phyloP scores from a whole-genome alignment of 140 eudicot species.

The Bidens hawaiensis region DNA sequence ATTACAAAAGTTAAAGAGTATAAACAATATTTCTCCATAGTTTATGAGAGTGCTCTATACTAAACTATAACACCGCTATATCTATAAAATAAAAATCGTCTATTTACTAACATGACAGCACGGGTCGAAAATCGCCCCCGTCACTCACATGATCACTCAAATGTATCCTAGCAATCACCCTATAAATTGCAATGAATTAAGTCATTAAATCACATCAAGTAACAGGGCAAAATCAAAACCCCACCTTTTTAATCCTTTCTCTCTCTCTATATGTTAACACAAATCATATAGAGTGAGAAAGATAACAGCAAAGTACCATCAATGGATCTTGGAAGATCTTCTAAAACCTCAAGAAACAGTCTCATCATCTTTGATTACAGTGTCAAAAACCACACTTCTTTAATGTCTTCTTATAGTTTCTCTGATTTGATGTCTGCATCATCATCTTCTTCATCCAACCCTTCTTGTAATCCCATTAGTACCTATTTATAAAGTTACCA shows the following conservation, averaged over 20 bases:
- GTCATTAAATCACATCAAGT: slow-evolving; percentile 2
- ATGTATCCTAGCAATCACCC: slow-evolving; percentile 22
- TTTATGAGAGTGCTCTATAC: no score
- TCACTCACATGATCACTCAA: no score
- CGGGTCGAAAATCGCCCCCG: no score
- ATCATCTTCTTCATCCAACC: slow-evolving; percentile 34
- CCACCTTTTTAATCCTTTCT: not conserved
- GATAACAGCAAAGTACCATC: slow-evolving; percentile 13
- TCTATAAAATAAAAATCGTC: no score
- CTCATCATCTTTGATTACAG: slow-evolving; percentile 2
- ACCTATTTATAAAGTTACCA: not conserved
- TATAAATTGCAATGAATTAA: slow-evolving; percentile 28
- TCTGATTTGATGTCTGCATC: slow-evolving; percentile 33
- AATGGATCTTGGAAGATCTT: slow-evolving; percentile 30
- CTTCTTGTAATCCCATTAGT: slow-evolving; percentile 27
- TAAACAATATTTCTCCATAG: no score
- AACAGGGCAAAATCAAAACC: not conserved
- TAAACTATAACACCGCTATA: no score
- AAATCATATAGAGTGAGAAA: slow-evolving; percentile 30
- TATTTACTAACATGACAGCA: not conserved
- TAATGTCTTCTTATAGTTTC: slow-evolving; percentile 6
- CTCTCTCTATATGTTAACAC: slow-evolving; percentile 21
- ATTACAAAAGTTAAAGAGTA: no score
- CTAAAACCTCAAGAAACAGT: slow-evolving; percentile 6
- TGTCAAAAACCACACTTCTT: slow-evolving; percentile 6